Percentiles rank a stretch among this genome's conserved stretches.
phyloP scores from a whole-genome alignment of 75 land plant species.

The Cryptomeria japonica region DNA sequence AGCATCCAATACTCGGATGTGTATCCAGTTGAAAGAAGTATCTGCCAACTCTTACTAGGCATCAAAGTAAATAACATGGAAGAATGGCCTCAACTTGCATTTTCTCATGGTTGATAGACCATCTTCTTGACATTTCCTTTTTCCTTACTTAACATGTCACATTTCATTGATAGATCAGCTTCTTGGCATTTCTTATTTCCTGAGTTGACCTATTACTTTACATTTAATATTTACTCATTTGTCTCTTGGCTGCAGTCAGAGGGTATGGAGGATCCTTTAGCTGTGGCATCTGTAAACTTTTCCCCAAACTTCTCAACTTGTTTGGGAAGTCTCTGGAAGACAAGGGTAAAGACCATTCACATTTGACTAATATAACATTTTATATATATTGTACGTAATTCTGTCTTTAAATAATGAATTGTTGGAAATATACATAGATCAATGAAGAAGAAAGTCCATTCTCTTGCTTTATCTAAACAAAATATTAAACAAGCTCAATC shows the following conservation, averaged over 20 bases:
- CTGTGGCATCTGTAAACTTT: constrained; percentile 69
- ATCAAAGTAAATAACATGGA: neutral
- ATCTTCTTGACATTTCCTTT: neutral
- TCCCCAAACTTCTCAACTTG: constrained; percentile 48
- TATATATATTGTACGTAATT: neutral
- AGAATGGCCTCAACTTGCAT: neutral
- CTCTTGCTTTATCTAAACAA: neutral
- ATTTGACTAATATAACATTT: neutral
- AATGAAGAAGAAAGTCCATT: neutral
- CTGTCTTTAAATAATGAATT: neutral
- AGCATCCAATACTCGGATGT: too few species aligned
- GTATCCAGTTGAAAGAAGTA: too few species aligned
- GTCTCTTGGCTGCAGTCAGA: constrained; percentile 18
- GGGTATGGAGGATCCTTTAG: constrained; percentile 53
- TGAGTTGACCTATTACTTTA: neutral
- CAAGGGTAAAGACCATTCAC: constrained; percentile 39
- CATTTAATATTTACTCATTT: neutral
- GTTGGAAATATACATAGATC: neutral
- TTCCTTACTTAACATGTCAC: too few species aligned
- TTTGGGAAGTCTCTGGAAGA: constrained; percentile 63
- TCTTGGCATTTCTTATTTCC: neutral
- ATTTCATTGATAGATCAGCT: neutral
- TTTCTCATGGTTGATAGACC: neutral
- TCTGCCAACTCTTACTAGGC: neutral
- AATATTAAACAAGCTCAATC: neutral